A percentile compares a stretch with the other conserved stretches of the same genome.
Evolutionary conservation across 2,329 filamentous ascomycete species (phyloP).

Genomic region (Calonectria hongkongensis): DNA sequence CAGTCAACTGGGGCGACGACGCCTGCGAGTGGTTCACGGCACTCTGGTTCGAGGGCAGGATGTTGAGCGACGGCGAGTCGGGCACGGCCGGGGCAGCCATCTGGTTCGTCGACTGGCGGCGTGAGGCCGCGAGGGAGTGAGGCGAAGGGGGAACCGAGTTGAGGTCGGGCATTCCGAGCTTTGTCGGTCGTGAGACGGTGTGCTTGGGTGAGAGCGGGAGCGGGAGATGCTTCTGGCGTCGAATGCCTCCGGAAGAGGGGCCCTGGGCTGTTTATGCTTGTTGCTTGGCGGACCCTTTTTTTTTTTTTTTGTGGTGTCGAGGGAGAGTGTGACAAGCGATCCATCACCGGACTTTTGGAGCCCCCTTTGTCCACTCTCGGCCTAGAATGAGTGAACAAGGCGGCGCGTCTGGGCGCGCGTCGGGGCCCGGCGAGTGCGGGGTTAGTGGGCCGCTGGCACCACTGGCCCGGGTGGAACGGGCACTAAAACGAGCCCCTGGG

Average conservation of each 20-base stretch:
- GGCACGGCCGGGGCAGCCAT: conserved; percentile 60
- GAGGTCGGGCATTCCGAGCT: conserved; percentile 70
- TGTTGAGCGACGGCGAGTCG: conserved; percentile 69
- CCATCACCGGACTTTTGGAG: background rate
- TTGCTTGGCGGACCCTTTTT: background rate
- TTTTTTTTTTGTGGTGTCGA: background rate
- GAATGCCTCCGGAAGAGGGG: background rate
- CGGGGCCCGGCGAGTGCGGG: conserved; percentile 44
- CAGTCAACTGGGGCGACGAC: conserved; percentile 57
- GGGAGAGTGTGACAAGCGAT: background rate
- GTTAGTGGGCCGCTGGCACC: conserved; percentile 49
- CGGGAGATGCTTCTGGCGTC: conserved; percentile 26
- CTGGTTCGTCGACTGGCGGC: conserved; percentile 67
- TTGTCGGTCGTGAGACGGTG: background rate
- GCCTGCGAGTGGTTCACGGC: conserved; percentile 66
- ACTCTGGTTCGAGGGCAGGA: conserved; percentile 74
- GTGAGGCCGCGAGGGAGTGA: conserved; percentile 64
- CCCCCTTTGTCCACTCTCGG: conserved; percentile 26
- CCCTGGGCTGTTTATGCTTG: conserved; percentile 16
- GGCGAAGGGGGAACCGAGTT: conserved; percentile 74
- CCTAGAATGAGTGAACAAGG: conserved; percentile 14
- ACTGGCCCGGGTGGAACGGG: conserved; percentile 43
- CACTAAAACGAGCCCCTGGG: conserved; percentile 48
- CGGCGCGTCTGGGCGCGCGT: conserved; percentile 45
- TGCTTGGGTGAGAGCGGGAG: too few relatives aligned